Base-by-base conservation (phyloP, 441 rosid species). In the Syzygium syzygioides region DNA sequence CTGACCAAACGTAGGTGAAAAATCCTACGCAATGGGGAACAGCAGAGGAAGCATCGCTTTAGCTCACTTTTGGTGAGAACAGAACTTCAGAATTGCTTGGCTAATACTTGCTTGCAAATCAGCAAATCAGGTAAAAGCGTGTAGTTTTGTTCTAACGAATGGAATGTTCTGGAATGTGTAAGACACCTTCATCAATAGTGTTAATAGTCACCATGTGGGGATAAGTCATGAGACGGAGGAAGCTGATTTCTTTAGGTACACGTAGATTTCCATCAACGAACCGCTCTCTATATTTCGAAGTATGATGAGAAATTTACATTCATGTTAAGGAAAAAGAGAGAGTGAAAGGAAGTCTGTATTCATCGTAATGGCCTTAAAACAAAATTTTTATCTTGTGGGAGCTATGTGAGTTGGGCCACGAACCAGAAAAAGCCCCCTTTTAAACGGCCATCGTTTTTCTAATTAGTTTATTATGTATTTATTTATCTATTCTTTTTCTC, bases 51-150 rank as follows among this genome's bases (percentile, higher is more conserved):
- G 62, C 62, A 4, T 57, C 3, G 6, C n/a, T 14, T n/a, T 62
- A 14, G 68, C 1, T 62, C 34, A n/a, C 68, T n/a, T 62, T 60
- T 28, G 32, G 68, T 60, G 68, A 60, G 68, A 14, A 32, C 41
- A 1, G 0, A 30, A 30, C 37, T 4, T 1, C 6, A 32, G 3
- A 17, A 4, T 66, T 30, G 41, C 41, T 66, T 3, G 6, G 6
- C 3, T 66, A 20, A 17, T 17, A 15, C 32, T 1, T 30, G 6
- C 76, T 30, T 66, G 3, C 10, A 1, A 10, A 17, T 17, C 1
- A 3, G 13, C 25, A 66, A 17, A 32, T 1, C 32, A 0, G 25
- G 17, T 8, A 0, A 32, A 66, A 32, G 41, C 41, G 2, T 17
- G 41, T 45, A 4, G 41, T 4, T 64, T 30, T 64, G 12, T 30